Evolutionary conservation across 2,329 filamentous ascomycete species (phyloP).

Genomic region (Hypoxylon sp.): DNA sequence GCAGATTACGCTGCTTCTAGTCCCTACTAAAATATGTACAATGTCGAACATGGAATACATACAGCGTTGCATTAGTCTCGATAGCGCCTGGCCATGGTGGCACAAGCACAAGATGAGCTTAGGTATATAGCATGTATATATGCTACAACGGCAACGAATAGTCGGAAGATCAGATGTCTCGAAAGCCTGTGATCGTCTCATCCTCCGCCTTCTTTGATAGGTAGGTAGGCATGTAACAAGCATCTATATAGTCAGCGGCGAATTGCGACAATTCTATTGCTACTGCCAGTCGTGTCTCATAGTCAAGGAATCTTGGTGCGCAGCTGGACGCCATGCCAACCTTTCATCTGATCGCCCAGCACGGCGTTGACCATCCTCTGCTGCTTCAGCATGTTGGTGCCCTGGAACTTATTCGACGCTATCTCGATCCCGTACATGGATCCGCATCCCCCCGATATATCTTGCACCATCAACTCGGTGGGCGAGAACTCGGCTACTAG

Average conservation of each 20-base stretch:
- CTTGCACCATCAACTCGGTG: conserved; percentile 70
- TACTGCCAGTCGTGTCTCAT: not conserved
- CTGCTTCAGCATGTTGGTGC: conserved; percentile 78
- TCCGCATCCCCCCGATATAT: conserved; percentile 84
- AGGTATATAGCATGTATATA: no score
- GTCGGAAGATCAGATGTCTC: not conserved
- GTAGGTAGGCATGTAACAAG: no score
- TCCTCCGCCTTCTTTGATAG: not conserved
- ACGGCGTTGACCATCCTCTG: conserved; percentile 81
- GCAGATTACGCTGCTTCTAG: not conserved
- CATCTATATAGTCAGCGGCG: no score
- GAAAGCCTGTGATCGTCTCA: not conserved
- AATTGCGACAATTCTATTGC: no score
- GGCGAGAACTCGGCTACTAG: conserved; percentile 60
- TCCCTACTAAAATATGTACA: conserved; percentile 14
- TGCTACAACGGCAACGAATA: conserved; percentile 2
- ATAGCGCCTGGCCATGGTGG: not conserved
- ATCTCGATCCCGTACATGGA: conserved; percentile 89
- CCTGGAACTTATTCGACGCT: conserved; percentile 74
- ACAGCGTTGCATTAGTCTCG: not conserved
- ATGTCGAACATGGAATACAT: not conserved
- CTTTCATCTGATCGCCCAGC: conserved; percentile 77
- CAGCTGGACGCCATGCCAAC: conserved; percentile 85
- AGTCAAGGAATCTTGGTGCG: conserved; percentile 67
- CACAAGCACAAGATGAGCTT: not conserved